Evolutionary conservation across 2,329 filamentous ascomycete genomes (phyloP).

Genomic region (Aureobasidium sp.): DNA sequence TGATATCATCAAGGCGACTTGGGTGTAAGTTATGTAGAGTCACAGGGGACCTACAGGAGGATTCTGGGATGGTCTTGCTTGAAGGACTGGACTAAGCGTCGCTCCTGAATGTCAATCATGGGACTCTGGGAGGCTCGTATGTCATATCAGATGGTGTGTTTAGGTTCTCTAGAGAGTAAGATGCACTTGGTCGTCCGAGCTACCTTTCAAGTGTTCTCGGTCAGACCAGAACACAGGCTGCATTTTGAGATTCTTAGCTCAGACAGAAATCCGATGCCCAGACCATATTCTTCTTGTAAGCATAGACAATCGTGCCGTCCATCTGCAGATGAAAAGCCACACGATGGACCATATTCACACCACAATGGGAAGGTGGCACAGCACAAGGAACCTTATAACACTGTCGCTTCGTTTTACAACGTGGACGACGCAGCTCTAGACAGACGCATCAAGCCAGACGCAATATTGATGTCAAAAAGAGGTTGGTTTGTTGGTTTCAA

Average conservation of each 20-base stretch:
- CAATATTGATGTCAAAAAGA: neutral
- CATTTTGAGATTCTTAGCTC: neutral
- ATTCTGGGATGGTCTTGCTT: neutral
- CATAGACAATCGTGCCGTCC: neutral
- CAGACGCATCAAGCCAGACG: neutral
- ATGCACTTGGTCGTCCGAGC: neutral
- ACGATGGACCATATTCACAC: neutral
- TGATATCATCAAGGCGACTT: slow-evolving; percentile 16
- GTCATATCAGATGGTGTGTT: neutral
- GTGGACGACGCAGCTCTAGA: neutral
- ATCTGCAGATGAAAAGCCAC: neutral
- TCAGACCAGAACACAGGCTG: too few species aligned
- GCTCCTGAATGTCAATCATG: neutral
- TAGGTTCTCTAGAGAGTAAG: neutral
- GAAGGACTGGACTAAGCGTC: neutral
- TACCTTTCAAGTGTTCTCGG: too few species aligned
- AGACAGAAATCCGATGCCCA: neutral
- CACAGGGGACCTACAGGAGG: neutral
- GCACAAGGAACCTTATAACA: neutral
- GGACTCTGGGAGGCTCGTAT: neutral
- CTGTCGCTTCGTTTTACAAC: neutral
- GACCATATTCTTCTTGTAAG: neutral
- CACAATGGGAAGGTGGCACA: neutral
- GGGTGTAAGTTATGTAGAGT: neutral
- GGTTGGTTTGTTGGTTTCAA: neutral